Conservation (phyloP, 2,329 filamentous ascomycete species). For the Zelopaecilomyces penicillatus region DNA sequence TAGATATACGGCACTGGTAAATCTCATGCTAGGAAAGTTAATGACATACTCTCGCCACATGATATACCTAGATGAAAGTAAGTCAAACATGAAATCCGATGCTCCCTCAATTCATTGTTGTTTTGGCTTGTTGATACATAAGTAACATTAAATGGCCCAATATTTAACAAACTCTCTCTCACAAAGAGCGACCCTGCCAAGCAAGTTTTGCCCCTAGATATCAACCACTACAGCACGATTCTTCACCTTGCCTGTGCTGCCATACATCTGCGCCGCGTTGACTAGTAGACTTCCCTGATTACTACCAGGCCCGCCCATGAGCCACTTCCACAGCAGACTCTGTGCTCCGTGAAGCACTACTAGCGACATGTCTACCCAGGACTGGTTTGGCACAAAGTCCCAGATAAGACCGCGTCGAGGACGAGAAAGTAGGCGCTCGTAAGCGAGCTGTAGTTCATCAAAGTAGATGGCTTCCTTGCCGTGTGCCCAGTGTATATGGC, state of each 20-base stretch:
- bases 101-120: too few relatives aligned
- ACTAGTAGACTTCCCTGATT: constrained; percentile 45
- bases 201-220: constrained; percentile 13
- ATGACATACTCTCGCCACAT: too few relatives aligned
- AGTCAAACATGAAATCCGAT: too few relatives aligned
- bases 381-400: constrained; percentile 36
- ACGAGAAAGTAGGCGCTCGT: constrained; percentile 54
- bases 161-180: too few relatives aligned
- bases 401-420: constrained; percentile 33
- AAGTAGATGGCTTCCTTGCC: constrained; percentile 65
- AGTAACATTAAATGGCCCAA: too few relatives aligned
- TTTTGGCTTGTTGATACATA: too few relatives aligned
- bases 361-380: constrained; percentile 38
- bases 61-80: too few relatives aligned
- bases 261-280: constrained; percentile 49
- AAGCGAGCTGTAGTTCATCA: constrained; percentile 63
- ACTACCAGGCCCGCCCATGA: constrained; percentile 44
- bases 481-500: constrained; percentile 71
- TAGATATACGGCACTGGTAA: too few relatives aligned
- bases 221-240: constrained; percentile 31
- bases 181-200: too few relatives aligned
- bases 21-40: too few relatives aligned
- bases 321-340: constrained; percentile 46
- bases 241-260: constrained; percentile 40
- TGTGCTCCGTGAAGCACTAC: constrained; percentile 38